Base-by-base conservation (phyloP, 139 green algal genomes). In the Pleodorina starrii region DNA sequence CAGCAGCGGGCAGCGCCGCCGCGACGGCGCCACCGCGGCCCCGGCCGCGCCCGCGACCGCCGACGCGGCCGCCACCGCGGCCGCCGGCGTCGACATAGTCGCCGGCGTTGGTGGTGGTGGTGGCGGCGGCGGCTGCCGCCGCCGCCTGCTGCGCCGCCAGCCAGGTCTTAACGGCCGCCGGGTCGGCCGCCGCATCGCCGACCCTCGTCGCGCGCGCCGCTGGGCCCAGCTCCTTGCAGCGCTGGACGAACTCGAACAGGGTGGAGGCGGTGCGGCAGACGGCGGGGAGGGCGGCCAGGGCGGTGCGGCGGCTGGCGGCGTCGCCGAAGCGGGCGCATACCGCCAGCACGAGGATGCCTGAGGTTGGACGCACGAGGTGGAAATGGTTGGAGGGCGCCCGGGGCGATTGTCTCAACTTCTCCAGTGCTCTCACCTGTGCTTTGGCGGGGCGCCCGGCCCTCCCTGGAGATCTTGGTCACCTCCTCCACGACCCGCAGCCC, bases 241-340 rank as follows among this genome's bases (percentile, higher is more conserved):
- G 69, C 44, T 88, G 83, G 25, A 80, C 35, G 27, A 44, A 54
- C 68, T 81, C 83, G 68, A 88, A 88, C 32, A 88, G 83, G 10
- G 83, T 88, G 43, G 87, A 90, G 12, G 77, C 76, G 27, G 77
- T 90, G n/a, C 87, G 87, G 48, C 77, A 87, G 25, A 90, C 87
- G 44, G 38, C 29, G 5, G 87, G 87, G 59, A 90, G 48, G 5
- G 87, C 77, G 2, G 38, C 77, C 36, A 83, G 72, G 9, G 87
- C 87, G 17, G 87, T 77, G 35, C 29, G 27, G 38, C 79, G 71
- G 66, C 77, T 84, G 11, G 76, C 63, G 21, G 27, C 0, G 38
- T 90, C 87, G 35, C 87, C 85, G 32, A 85, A 43, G 32, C 74
- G 57, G 11, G 77, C 74, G 23, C 48, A 82, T 38, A 90, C 74